Evolutionary conservation across 2,329 filamentous ascomycete genomes (phyloP).

Genomic region (Fusarium duplospermum): DNA sequence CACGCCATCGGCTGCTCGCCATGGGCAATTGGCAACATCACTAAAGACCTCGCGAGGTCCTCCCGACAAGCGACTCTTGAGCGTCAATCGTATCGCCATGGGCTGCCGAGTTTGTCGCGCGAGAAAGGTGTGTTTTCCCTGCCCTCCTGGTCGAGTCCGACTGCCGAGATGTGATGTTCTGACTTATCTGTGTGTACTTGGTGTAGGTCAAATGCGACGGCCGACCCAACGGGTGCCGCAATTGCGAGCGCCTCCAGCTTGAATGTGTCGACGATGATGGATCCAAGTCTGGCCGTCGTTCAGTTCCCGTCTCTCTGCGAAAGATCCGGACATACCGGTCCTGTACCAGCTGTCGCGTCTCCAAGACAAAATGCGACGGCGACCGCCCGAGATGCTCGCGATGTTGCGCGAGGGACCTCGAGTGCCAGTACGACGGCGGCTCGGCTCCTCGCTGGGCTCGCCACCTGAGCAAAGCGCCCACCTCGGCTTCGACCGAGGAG

Average conservation of each 20-base stretch:
- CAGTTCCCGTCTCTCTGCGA: slow-evolving; percentile 47
- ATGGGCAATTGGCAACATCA: slow-evolving; percentile 39
- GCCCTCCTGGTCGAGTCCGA: neutral
- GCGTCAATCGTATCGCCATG: slow-evolving; percentile 45
- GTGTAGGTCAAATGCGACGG: slow-evolving; percentile 56
- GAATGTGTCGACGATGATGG: slow-evolving; percentile 54
- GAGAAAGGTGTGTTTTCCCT: slow-evolving; percentile 49
- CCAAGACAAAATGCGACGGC: slow-evolving; percentile 57
- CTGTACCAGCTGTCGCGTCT: slow-evolving; percentile 53
- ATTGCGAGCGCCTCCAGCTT: slow-evolving; percentile 56
- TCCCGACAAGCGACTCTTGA: slow-evolving; percentile 25
- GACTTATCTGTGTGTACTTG: slow-evolving; percentile 11
- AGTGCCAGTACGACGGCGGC: slow-evolving; percentile 54
- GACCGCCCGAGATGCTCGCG: slow-evolving; percentile 53
- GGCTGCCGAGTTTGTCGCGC: slow-evolving; percentile 56
- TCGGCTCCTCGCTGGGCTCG: slow-evolving; percentile 53
- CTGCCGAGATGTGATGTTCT: slow-evolving; percentile 9
- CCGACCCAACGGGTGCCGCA: slow-evolving; percentile 55
- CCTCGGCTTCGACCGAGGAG: slow-evolving; percentile 39
- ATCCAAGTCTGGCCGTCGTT: slow-evolving; percentile 38
- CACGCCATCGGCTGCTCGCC: slow-evolving; percentile 47
- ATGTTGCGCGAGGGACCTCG: slow-evolving; percentile 49
- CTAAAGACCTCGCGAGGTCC: slow-evolving; percentile 32
- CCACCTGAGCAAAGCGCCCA: slow-evolving; percentile 45
- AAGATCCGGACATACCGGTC: slow-evolving; percentile 57